phyloP scores from a whole-genome alignment of 139 green algal genomes.

The Penium margaritaceum region DNA sequence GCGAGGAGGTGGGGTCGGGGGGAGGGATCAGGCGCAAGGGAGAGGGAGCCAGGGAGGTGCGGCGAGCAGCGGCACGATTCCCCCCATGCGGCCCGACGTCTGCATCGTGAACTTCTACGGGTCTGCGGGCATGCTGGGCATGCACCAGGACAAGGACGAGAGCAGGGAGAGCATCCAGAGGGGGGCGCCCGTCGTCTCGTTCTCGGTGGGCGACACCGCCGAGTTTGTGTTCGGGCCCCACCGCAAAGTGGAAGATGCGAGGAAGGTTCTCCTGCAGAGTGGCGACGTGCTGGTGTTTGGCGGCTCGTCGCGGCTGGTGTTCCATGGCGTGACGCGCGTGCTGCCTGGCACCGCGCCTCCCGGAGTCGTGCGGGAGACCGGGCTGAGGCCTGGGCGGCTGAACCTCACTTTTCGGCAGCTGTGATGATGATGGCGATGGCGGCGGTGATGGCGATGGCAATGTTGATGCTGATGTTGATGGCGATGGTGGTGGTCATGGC shows the following conservation, averaged over 20 bases:
- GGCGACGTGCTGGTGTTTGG: slow-evolving; percentile 61
- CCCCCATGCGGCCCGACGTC: slow-evolving; percentile 49
- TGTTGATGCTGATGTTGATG: no score
- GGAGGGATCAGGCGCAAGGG: no score
- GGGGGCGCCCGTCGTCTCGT: slow-evolving; percentile 56
- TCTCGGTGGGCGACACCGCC: slow-evolving; percentile 55
- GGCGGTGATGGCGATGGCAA: no score
- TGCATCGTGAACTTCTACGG: slow-evolving; percentile 62
- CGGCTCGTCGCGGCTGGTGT: slow-evolving; percentile 58
- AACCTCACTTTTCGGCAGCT: slow-evolving; percentile 63
- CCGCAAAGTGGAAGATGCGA: slow-evolving; percentile 26
- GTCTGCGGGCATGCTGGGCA: slow-evolving; percentile 48
- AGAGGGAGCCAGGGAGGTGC: no score
- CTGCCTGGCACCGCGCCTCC: slow-evolving; percentile 48
- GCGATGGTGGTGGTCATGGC: no score
- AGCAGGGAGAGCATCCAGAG: slow-evolving; percentile 34
- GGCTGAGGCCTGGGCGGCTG: slow-evolving; percentile 51
- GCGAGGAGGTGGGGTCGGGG: no score
- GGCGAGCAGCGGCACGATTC: no score
- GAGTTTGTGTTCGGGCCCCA: slow-evolving; percentile 53
- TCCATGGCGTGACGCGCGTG: slow-evolving; percentile 53
- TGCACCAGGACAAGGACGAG: slow-evolving; percentile 67
- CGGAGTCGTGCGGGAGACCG: slow-evolving; percentile 42
- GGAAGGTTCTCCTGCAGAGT: slow-evolving; percentile 51
- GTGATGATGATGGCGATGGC: no score